A percentile compares a stretch with the other conserved stretches of the same genome.
Conservation (phyloP, 2,329 filamentous ascomycete genomes). For the Chaetomiaceae sp. region DNA sequence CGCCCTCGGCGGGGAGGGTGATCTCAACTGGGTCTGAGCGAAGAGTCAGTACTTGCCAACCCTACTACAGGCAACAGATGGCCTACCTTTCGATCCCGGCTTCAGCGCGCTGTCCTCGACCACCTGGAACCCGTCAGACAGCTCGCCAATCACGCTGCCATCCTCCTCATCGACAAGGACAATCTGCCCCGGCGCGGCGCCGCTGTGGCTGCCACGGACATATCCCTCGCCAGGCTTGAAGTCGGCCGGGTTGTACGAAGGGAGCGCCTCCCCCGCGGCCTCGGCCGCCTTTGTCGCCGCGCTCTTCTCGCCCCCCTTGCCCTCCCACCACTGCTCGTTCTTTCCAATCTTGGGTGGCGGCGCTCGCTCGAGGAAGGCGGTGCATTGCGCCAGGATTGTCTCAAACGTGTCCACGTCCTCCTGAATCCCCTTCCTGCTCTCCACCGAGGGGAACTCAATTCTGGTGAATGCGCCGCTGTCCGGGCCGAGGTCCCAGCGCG, state of each 20-base stretch:
- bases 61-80: slow-evolving; percentile 11
- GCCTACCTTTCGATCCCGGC: slow-evolving; percentile 83
- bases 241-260: slow-evolving; percentile 73
- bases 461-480: slow-evolving; percentile 87
- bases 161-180: slow-evolving; percentile 95
- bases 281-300: slow-evolving; percentile 25
- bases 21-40: slow-evolving; percentile 71
- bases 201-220: slow-evolving; percentile 57
- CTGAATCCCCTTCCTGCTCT: slow-evolving; percentile 68
- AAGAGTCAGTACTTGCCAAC: slow-evolving; percentile 7
- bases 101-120: slow-evolving; percentile 71
- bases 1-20: slow-evolving; percentile 64
- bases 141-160: slow-evolving; percentile 88
- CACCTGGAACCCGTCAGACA: slow-evolving; percentile 76
- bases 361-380: slow-evolving; percentile 85
- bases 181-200: slow-evolving; percentile 65
- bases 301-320: slow-evolving; percentile 21
- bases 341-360: slow-evolving; percentile 51
- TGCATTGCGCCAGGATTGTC: slow-evolving; percentile 96
- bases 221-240: slow-evolving; percentile 80
- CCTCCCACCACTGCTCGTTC: slow-evolving; percentile 28
- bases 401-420: slow-evolving; percentile 96
- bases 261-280: slow-evolving; percentile 40
- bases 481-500: slow-evolving; percentile 87
- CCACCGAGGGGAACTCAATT: slow-evolving; percentile 79